Conservation (phyloP, 257 asterid species). For the Cordia subcordata region DNA sequence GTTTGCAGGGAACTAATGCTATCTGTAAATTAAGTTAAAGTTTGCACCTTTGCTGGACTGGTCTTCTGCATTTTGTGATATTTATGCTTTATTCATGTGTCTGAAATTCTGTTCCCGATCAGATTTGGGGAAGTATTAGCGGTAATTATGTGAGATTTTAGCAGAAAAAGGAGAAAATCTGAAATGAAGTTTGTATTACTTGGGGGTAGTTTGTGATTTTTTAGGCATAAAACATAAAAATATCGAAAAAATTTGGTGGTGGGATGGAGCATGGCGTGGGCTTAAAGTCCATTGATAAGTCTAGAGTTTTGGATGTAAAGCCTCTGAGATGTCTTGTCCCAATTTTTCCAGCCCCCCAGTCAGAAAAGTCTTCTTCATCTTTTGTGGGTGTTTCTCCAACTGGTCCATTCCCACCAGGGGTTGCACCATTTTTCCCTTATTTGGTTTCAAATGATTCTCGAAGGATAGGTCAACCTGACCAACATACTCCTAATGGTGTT, state of each 20-base stretch:
- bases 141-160: background rate
- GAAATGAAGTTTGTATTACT: background rate
- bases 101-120: background rate
- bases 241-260: conserved; percentile 1
- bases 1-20: conserved; percentile 30
- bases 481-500: conserved; percentile 20
- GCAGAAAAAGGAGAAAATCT: too few species aligned
- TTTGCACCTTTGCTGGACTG: conserved; percentile 11
- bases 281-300: conserved; percentile 55
- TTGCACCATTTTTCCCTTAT: conserved; percentile 88
- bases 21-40: conserved; percentile 12
- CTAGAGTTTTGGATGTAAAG: conserved; percentile 66
- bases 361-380: conserved; percentile 51
- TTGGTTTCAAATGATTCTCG: conserved; percentile 31
- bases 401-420: conserved; percentile 92
- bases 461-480: background rate
- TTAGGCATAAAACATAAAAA: conserved; percentile 1
- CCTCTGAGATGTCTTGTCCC: conserved; percentile 82
- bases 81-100: conserved; percentile 9
- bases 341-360: conserved; percentile 51
- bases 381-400: conserved; percentile 86
- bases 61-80: background rate
- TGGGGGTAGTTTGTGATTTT: background rate
- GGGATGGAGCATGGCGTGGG: conserved; percentile 66
- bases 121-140: conserved; percentile 3